These are phyloP conservation scores for Pseudogymnoascus sp. DNA, from an alignment of 2,329 filamentous ascomycete genomes.

Conservation along the genomic window DNA sequence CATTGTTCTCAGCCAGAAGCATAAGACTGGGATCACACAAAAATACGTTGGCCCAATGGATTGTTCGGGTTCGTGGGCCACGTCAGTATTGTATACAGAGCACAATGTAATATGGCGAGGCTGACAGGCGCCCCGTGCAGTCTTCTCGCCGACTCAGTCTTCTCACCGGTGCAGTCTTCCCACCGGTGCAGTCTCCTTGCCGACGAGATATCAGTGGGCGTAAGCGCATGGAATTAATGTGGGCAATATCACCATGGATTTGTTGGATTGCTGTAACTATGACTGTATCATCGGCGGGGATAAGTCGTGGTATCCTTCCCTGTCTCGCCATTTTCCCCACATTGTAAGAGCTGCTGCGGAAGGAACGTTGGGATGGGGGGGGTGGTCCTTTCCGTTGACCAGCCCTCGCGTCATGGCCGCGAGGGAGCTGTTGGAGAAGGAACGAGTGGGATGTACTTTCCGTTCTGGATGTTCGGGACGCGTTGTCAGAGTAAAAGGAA, in stretches of 20 bases:
- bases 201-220: not conserved
- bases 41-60: no score
- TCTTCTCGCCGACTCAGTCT: not conserved
- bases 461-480: not conserved
- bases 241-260: no score
- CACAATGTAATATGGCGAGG: no score
- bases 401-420: not conserved
- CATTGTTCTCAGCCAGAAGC: not conserved
- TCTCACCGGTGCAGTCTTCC: not conserved
- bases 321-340: not conserved
- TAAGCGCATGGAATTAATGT: not conserved
- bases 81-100: not conserved
- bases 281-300: no score
- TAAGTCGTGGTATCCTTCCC: not conserved
- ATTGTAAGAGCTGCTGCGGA: not conserved
- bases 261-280: no score
- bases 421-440: not conserved
- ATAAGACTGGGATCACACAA: no score
- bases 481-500: not conserved
- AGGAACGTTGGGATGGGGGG: not conserved
- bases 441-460: not conserved
- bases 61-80: no score
- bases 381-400: not conserved
- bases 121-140: no score
- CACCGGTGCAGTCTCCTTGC: not conserved